Evolutionary conservation across 2,329 filamentous ascomycete species (phyloP).

Genomic region (Sclerotinia nivalis): DNA sequence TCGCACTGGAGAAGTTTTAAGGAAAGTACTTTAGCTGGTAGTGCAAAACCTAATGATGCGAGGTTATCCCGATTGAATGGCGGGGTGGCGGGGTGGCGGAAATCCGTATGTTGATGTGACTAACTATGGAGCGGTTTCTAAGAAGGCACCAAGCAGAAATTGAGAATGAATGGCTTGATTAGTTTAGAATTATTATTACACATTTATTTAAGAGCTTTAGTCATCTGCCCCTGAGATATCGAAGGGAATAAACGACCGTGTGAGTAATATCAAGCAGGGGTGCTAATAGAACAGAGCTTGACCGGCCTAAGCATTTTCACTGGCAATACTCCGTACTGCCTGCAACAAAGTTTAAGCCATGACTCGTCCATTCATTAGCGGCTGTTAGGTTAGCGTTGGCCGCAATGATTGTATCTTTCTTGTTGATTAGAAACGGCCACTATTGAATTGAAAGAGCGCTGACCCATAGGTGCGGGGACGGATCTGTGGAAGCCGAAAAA

Average conservation of each 20-base stretch:
- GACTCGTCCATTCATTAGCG: neutral
- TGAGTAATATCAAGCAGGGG: too few relatives aligned
- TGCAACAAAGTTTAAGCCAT: neutral
- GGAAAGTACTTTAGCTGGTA: too few relatives aligned
- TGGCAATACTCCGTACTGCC: neutral
- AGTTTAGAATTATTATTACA: too few relatives aligned
- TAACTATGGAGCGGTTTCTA: neutral
- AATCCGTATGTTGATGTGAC: neutral
- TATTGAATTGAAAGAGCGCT: neutral
- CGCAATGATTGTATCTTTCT: conserved; percentile 1
- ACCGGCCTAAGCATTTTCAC: neutral
- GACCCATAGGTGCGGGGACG: neutral
- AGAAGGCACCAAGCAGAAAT: neutral
- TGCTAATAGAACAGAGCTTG: neutral
- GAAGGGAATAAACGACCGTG: too few relatives aligned
- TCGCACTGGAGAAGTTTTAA: neutral
- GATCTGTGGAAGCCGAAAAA: conserved; percentile 6
- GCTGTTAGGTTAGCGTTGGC: conserved; percentile 10
- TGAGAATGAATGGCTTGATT: too few relatives aligned
- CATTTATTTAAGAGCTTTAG: too few relatives aligned
- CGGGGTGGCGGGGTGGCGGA: conserved; percentile 6
- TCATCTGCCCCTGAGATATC: too few relatives aligned
- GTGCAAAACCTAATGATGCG: neutral
- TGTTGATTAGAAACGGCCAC: conserved; percentile 18
- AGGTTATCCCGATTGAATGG: neutral